Base-by-base conservation (phyloP, 1,284 basidiomycete species). In the Malassezia obtusa region DNA sequence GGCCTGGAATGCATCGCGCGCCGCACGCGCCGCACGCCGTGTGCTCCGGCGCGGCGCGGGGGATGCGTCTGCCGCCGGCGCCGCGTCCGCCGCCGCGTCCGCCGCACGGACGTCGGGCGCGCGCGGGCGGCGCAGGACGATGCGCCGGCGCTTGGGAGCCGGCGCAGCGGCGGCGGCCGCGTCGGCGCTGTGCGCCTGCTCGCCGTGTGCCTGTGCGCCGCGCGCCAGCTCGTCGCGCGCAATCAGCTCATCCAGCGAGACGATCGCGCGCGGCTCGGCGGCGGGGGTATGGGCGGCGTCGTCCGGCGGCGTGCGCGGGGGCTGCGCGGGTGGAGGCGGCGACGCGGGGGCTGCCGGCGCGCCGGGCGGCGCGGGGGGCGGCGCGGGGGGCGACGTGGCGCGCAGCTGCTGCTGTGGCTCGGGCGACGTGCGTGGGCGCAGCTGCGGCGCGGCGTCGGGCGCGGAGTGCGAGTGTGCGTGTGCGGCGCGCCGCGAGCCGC, bases 171-270 rank as follows among this genome's bases (percentile, higher is more conserved):
- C 5, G 2, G 33, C 3, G 14, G 22, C 4, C 11, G 21, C 15
- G 7, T n/a, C 15, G 22, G 33, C 32, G 32, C 32, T 33, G 31
- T 35, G 31, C 1, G 21, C n/a, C n/a, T n/a, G n/a, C n/a, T n/a
- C n/a, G n/a, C n/a, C 44, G 17, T 28, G 25, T 12, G 22, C n/a
- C 33, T 21, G 7, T 19, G 33, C 32, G 8, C 33, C 24, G 21
- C 19, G 8, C 17, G 33, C 14, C 4, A 19, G 45, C 7, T 31
- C 21, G 21, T 49, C 45, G 15, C 22, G 40, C 12, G 47, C 52
- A 21, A 50, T 49, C 12, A 50, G 21, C 28, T 49, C 52, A n/a
- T 49, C 52, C 4, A 55, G 37, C 15, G 52, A 40, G 9, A 49
- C 24, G 21, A 49, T 55, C 4, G 39, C 40, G 10, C 37, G 14